phyloP scores from a whole-genome alignment of 495 filamentous ascomycete genomes.

The Aspergillus nidulans region DNA sequence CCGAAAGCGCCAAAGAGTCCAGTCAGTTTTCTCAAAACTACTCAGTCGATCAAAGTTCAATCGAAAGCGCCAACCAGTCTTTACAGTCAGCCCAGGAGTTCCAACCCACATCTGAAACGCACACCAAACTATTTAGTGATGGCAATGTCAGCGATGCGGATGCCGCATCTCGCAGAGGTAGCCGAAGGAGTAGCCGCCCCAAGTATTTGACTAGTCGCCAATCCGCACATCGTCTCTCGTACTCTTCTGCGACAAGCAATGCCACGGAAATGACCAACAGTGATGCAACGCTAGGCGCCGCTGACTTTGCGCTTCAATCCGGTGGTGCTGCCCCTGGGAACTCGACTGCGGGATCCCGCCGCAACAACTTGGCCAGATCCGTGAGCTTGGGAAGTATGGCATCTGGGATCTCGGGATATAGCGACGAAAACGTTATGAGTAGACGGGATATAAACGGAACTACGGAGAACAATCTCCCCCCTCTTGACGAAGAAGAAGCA shows the following conservation, averaged over 20 bases:
- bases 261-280: conserved; percentile 57
- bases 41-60: conserved; percentile 20
- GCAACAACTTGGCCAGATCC: conserved; percentile 63
- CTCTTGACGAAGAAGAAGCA: conserved; percentile 58
- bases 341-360: conserved; percentile 35
- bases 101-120: conserved; percentile 31
- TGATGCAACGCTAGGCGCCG: conserved; percentile 69
- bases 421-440: conserved; percentile 52
- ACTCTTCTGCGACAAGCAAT: conserved; percentile 65
- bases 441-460: conserved; percentile 33
- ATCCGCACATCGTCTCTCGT: conserved; percentile 72
- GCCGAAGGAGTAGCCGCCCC: conserved; percentile 50
- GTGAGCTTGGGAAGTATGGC: conserved; percentile 92
- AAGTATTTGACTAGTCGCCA: conserved; percentile 70
- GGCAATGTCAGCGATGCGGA: conserved; percentile 28
- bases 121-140: conserved; percentile 30
- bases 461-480: conserved; percentile 52
- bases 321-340: conserved; percentile 70
- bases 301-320: conserved; percentile 80
- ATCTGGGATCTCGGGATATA: conserved; percentile 78
- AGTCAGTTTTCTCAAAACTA: conserved; percentile 27
- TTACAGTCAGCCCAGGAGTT: conserved; percentile 30
- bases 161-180: conserved; percentile 23
- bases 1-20: conserved; percentile 16
- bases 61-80: conserved; percentile 24